Evolutionary conservation across 208 protist species (phyloP), one percentile per base, ranked within the genome.

Genomic region (Crithidia brevicula): DNA sequence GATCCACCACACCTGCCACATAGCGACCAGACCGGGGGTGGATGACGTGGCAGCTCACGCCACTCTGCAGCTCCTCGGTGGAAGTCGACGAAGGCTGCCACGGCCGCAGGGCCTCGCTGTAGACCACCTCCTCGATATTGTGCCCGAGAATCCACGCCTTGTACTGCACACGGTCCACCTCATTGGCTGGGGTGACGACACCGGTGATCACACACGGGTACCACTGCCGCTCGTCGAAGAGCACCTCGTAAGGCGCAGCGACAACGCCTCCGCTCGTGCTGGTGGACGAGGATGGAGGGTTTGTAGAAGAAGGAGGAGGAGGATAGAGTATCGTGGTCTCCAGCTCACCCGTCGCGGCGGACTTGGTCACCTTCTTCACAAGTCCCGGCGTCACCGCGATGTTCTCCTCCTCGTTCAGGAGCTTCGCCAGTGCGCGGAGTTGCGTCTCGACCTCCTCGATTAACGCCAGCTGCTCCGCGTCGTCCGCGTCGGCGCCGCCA

Each of bases 121-220:
- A 81, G 6, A 88, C 80, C 5, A 65, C 62, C 64, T 94, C 85
- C 56, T 86, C 85, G 16, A 88, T 71, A 47, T 82, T 78, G 79
- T 95, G 90, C 22, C 89, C 89, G 18, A 95, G 64, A 38, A 95
- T 88, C 71, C 76, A 85, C 9, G 65, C 83, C 28, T 69, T 63
- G 74, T 91, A 94, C 50, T 74, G 77, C 47, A 79, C 53, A 1
- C 85, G 82, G 18, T 89, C 79, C n/a, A 82, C 62, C 10, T 81
- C 53, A 15, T 76, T 72, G 16, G 51, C 74, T 2, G 89, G 82
- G 8, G 72, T 10, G 23, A 91, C 60, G 27, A 88, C 45, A 11
- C 51, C 84, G n/a, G 70, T 78, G 38, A 95, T 81, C 30, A 92
- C 80, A 51, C 89, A 95, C 22, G 82, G 72, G 67, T 91, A 90